Evolutionary conservation across 805 yeast species (phyloP), one percentile per base, ranked within the genome.

Genomic region (Zygoascus biomembranicola): DNA sequence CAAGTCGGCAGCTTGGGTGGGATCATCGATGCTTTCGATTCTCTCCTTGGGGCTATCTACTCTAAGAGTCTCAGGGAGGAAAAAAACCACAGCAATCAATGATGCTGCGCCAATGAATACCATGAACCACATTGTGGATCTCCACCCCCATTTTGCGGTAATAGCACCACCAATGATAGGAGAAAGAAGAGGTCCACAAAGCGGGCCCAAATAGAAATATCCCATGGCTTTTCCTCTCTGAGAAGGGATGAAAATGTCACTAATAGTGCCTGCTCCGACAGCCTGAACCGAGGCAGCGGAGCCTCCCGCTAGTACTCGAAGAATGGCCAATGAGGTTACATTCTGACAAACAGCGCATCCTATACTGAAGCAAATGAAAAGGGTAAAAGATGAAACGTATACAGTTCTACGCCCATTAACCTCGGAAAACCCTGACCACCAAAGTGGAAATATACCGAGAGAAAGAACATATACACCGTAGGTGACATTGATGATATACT

Each of bases 401-500:
- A 88, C 82, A 1, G 82, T 74, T 52, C 96, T 70, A 59, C 96
- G 73, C 1, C 96, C 96, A 57, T 78, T 77, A 51, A 75, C 68
- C 64, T 89, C 96, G 43, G 90, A 81, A 54, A 86, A 77, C 9
- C 84, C 79, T 6, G 92, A 84, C 95, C 96, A 89, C 94, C 95
- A 88, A 46, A 89, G 64, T 1, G 96, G 96, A 61, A 87, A 81
- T 1, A 89, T 72, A 14, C 96, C 96, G 37, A 89, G 63, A 0
- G 90, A 74, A 13, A 87, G 63, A 28, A 87, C 68, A 64, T 87
- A 89, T 11, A 88, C 76, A 59, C 96, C 96, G 50, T 87, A 88
- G 1, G 92, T 81, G 16, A 88, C 75, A 62, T 87, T 88, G 26
- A 87, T 88, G 61, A 79, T 73, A 31, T 81, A 70, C 1, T 76